Evolutionary conservation across 2,329 filamentous ascomycete species (phyloP), one percentile per base, ranked within the genome.

Genomic region (Penicillium sp.): DNA sequence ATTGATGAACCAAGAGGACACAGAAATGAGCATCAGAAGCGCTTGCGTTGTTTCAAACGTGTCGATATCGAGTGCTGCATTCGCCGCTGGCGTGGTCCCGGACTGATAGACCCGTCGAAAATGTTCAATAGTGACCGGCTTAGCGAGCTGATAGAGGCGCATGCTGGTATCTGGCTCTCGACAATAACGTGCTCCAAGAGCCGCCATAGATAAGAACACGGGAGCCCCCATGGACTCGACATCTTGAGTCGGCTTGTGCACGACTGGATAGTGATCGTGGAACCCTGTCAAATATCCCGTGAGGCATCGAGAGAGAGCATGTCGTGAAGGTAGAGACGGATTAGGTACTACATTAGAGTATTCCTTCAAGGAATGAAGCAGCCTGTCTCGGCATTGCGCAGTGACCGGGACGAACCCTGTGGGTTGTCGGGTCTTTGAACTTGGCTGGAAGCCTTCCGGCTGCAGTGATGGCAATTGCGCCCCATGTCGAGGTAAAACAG

Each of bases 401-500:
- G 68, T 70, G 24, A 70, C 63, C 0, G 62, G 64, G 5, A 70
- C 62, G 12, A 66, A 66, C 8, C 60, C 63, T 8, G 59, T 65
- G 1, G 66, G 64, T 23, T 65, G 63, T 5, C 64, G 65, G 2
- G 59, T 49, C 52, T 62, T 66, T 26, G 61, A 53, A 4, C 58
- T 55, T 0, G 58, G 53, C 15, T 64, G 65, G 42, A 65, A 64
- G 3, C 63, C 66, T 24, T 70, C 68, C 1, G 64, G 64, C 26
- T 70, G 68, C 31, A 70, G 63, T 10, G 67, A 70, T 1, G 67
- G 68, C 4, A 70, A 43, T 6, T 70, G 68, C 2, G 66, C 65
- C 4, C 61, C 68, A 62, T 70, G 65, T 3, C 67, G 63, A 7
- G 68, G 68, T 15, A 70, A 56, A 3, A 70, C 59, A 2, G 67